Conservation (phyloP, 306 rosid species). For the Rosa multiflora region DNA sequence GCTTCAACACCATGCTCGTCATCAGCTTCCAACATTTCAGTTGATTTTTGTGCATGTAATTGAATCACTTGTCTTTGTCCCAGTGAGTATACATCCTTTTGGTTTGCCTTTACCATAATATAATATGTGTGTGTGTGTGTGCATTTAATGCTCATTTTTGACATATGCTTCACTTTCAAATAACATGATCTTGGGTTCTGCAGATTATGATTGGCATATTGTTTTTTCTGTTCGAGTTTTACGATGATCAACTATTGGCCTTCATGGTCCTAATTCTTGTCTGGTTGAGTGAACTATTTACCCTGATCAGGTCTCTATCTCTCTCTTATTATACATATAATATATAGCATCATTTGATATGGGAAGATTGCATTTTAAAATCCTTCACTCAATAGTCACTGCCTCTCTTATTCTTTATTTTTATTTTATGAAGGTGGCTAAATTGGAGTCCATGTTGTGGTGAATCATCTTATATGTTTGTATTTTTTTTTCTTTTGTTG, state of each 20-base stretch:
- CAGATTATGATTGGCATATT: conserved; percentile 99
- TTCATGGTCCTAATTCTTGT: conserved; percentile 95
- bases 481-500: not conserved
- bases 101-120: not conserved
- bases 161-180: not conserved
- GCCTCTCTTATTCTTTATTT: not conserved
- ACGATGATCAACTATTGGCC: conserved; percentile 93
- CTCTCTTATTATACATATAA: conserved; percentile 11
- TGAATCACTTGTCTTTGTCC: conserved; percentile 98
- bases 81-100: conserved; percentile 50
- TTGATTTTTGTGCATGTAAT: conserved; percentile 96
- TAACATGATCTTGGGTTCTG: conserved; percentile 29
- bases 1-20: conserved; percentile 99
- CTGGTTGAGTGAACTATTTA: conserved; percentile 95
- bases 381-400: not conserved
- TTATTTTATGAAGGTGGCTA: not conserved
- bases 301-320: conserved; percentile 74
- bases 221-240: conserved; percentile 94
- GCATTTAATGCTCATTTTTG: not conserved
- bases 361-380: not conserved
- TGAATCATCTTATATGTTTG: not conserved
- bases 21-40: conserved; percentile 94
- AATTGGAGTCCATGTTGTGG: not conserved
- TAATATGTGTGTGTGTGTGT: not conserved
- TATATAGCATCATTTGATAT: not conserved